phyloP scores from a whole-genome alignment of 805 yeast genomes.

The Barnettozyma salicaria region DNA sequence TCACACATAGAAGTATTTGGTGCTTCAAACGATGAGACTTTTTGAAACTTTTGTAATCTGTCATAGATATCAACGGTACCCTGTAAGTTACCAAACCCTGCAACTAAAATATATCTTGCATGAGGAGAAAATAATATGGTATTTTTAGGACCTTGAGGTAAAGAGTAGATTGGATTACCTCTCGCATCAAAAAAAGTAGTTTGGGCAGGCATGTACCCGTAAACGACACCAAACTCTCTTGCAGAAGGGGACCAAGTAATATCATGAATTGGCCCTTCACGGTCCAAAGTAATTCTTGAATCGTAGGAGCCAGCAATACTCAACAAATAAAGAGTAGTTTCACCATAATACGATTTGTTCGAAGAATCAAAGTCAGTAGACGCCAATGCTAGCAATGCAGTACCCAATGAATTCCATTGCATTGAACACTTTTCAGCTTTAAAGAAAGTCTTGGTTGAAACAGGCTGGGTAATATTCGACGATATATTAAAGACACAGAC shows the following conservation, averaged over 20 bases:
- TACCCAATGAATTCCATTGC: slow-evolving; percentile 92
- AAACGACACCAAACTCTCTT: slow-evolving; percentile 93
- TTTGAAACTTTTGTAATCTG: slow-evolving; percentile 76
- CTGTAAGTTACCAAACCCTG: slow-evolving; percentile 97
- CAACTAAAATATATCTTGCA: slow-evolving; percentile 83
- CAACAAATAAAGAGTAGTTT: slow-evolving; percentile 81
- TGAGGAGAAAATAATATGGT: slow-evolving; percentile 91
- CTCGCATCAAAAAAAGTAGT: slow-evolving; percentile 92
- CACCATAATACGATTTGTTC: slow-evolving; percentile 94
- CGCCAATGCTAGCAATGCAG: slow-evolving; percentile 87
- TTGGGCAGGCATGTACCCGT: slow-evolving; percentile 96
- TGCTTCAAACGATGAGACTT: slow-evolving; percentile 80
- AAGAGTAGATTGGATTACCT: slow-evolving; percentile 77
- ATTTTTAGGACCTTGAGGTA: slow-evolving; percentile 85
- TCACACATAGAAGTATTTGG: slow-evolving; percentile 93
- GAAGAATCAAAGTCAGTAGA: slow-evolving; percentile 94
- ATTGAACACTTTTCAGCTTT: slow-evolving; percentile 91
- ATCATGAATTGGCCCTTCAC: slow-evolving; percentile 97
- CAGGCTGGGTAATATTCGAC: slow-evolving; percentile 52
- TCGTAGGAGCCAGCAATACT: slow-evolving; percentile 93
- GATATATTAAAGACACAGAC: slow-evolving; percentile 77
- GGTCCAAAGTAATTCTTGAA: slow-evolving; percentile 77
- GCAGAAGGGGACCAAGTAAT: slow-evolving; percentile 96
- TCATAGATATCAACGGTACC: slow-evolving; percentile 95
- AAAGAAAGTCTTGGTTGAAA: slow-evolving; percentile 83